A percentile compares a stretch with the other conserved stretches of the same genome.
phyloP scores from a whole-genome alignment of 2,329 filamentous ascomycete genomes.

The Penicillium verrucosum region DNA sequence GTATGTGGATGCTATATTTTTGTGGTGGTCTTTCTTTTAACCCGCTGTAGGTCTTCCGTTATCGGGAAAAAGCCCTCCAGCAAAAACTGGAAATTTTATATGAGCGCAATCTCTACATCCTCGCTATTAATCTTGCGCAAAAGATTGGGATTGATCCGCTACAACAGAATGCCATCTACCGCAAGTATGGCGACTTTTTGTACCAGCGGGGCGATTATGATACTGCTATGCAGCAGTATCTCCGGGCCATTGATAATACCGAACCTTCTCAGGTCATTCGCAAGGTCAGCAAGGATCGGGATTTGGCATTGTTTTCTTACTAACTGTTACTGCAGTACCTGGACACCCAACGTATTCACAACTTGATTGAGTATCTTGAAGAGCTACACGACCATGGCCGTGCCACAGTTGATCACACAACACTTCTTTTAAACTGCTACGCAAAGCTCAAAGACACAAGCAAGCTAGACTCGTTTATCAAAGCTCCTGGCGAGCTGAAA shows the following conservation, averaged over 20 bases:
- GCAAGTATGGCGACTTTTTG: constrained; percentile 88
- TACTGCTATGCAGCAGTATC: constrained; percentile 97
- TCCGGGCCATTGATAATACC: constrained; percentile 91
- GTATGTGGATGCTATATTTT: constrained; percentile 45
- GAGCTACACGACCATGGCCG: constrained; percentile 91
- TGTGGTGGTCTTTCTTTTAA: constrained; percentile 15
- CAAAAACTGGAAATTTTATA: constrained; percentile 93
- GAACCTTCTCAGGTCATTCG: constrained; percentile 95
- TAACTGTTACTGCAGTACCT: constrained; percentile 61
- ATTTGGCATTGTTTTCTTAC: constrained; percentile 3
- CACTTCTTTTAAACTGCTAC: constrained; percentile 91
- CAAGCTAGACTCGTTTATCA: constrained; percentile 95
- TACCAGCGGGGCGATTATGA: constrained; percentile 97
- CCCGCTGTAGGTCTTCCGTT: constrained; percentile 67
- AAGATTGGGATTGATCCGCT: constrained; percentile 75
- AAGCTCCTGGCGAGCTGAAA: constrained; percentile 81
- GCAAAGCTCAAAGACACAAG: constrained; percentile 96
- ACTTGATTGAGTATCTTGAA: constrained; percentile 94
- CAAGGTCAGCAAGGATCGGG: constrained; percentile 55
- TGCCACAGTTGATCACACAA: constrained; percentile 93
- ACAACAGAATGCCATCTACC: constrained; percentile 88
- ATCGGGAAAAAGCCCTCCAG: constrained; percentile 85
- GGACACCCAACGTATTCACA: constrained; percentile 95
- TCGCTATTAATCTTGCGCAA: constrained; percentile 89
- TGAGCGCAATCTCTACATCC: constrained; percentile 84